Percentiles rank a stretch among this genome's conserved stretches.
These are phyloP conservation scores for Eucalyptus lansdowneana DNA, from an alignment of 345 rosid genomes.

Conservation along the genomic window DNA sequence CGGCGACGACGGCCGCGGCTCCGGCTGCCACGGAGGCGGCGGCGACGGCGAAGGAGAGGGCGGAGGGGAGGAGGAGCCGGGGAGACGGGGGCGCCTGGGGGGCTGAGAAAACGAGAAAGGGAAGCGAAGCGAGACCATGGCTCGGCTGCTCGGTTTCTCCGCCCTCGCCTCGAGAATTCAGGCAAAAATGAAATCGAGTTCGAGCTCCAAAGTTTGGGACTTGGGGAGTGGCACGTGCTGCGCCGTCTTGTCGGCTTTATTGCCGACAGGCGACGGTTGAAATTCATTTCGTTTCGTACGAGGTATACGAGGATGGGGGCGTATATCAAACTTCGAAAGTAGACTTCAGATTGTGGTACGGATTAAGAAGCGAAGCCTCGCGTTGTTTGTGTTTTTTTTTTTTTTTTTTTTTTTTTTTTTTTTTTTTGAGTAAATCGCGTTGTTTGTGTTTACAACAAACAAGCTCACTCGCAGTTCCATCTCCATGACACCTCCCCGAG, in stretches of 20 bases:
- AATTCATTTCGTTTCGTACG: not conserved
- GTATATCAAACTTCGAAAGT: rapidly evolving
- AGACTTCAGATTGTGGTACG: rapidly evolving
- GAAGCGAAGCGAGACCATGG: constrained; percentile 67
- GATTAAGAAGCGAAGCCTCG: not conserved
- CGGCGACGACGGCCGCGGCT: constrained; percentile 21
- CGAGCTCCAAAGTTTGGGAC: not conserved
- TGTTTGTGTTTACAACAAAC: not conserved
- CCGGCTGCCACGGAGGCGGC: constrained; percentile 16
- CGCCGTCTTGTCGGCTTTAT: not conserved
- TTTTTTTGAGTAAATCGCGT: too few species aligned
- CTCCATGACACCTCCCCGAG: not conserved
- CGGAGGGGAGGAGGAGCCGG: constrained; percentile 9
- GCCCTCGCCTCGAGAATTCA: not conserved
- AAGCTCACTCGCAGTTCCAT: not conserved
- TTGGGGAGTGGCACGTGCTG: not conserved
- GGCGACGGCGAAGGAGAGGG: constrained; percentile 13
- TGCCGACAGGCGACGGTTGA: not conserved
- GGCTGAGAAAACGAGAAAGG: constrained; percentile 87
- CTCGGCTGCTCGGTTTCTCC: not conserved
- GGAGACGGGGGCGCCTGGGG: constrained; percentile 5
- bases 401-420: too few species aligned
- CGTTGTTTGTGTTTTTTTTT: not conserved
- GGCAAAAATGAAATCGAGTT: not conserved
- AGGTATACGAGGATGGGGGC: not conserved